Evolutionary conservation across 2,329 filamentous ascomycete genomes (phyloP).

Genomic region (Helicocarpus griseus): DNA sequence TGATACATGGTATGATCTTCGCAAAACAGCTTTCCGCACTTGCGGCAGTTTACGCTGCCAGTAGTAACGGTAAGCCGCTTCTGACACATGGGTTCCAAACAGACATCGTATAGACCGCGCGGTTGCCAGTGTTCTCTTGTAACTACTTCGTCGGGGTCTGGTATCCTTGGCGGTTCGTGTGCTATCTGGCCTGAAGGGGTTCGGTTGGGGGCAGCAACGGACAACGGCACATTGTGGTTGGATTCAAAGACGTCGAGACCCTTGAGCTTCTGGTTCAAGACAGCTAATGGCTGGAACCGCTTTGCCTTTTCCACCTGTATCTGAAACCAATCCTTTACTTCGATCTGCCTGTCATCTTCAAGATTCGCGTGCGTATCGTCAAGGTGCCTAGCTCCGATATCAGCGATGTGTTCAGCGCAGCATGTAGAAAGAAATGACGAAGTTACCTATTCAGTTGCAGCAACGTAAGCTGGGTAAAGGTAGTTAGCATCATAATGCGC

Average conservation of each 20-base stretch:
- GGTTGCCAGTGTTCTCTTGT: constrained; percentile 84
- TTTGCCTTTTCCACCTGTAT: constrained; percentile 89
- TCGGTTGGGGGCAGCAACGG: constrained; percentile 25
- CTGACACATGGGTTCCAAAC: constrained; percentile 79
- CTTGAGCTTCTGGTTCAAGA: constrained; percentile 88
- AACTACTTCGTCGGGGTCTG: constrained; percentile 83
- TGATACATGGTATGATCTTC: constrained; percentile 99
- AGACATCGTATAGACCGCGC: constrained; percentile 62
- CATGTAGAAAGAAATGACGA: constrained; percentile 14
- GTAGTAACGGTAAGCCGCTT: constrained; percentile 68
- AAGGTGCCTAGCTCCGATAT: constrained; percentile 49
- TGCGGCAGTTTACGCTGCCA: constrained; percentile 83
- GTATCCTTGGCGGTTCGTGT: constrained; percentile 27
- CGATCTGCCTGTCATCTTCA: constrained; percentile 78
- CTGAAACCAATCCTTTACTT: constrained; percentile 96
- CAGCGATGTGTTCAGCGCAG: constrained; percentile 1
- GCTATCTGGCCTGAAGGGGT: constrained; percentile 16
- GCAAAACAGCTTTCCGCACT: constrained; percentile 88
- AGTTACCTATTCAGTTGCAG: constrained; percentile 74
- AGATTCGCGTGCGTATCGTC: constrained; percentile 87
- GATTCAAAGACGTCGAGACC: constrained; percentile 90
- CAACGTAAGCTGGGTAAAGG: constrained; percentile 60
- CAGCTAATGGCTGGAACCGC: constrained; percentile 79
- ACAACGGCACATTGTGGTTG: constrained; percentile 55
- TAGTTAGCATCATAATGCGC: constrained; percentile 11